phyloP scores from a whole-genome alignment of 495 filamentous ascomycete genomes.

The Podospora sp. region DNA sequence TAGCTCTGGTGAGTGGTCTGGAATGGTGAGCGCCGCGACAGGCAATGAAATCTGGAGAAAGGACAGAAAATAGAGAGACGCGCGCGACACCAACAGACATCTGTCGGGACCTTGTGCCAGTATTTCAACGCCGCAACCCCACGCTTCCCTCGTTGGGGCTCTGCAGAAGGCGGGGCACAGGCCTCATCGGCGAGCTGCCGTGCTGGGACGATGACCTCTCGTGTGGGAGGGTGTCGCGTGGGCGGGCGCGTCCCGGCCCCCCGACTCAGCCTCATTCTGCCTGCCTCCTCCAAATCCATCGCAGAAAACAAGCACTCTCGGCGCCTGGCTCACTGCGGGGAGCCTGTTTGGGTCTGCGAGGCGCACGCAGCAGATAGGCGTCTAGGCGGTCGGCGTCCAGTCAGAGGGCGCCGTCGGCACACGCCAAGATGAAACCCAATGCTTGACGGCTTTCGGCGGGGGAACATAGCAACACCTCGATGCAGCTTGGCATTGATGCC shows the following conservation, averaged over 20 bases:
- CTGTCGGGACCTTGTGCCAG: neutral
- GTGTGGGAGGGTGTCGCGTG: neutral
- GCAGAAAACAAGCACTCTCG: neutral
- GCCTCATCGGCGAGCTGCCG: neutral
- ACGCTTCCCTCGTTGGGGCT: neutral
- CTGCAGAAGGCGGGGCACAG: neutral
- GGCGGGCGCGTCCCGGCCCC: neutral
- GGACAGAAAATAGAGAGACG: neutral
- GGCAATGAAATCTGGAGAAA: neutral
- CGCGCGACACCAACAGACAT: neutral
- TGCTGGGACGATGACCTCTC: neutral
- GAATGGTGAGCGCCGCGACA: neutral
- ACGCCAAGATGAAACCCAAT: neutral
- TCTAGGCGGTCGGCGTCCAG: neutral
- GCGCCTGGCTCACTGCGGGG: neutral
- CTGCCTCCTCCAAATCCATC: neutral
- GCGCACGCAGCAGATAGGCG: neutral
- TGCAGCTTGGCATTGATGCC: conserved; percentile 13
- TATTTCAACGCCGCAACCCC: neutral
- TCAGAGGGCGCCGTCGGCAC: neutral
- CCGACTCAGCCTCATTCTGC: conserved; percentile 9
- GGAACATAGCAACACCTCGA: neutral
- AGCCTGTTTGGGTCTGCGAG: neutral
- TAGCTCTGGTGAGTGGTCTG: neutral
- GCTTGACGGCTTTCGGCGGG: neutral